Base-by-base conservation (phyloP, 176 grass and related monocot species). In the Aegilops umbellulata region DNA sequence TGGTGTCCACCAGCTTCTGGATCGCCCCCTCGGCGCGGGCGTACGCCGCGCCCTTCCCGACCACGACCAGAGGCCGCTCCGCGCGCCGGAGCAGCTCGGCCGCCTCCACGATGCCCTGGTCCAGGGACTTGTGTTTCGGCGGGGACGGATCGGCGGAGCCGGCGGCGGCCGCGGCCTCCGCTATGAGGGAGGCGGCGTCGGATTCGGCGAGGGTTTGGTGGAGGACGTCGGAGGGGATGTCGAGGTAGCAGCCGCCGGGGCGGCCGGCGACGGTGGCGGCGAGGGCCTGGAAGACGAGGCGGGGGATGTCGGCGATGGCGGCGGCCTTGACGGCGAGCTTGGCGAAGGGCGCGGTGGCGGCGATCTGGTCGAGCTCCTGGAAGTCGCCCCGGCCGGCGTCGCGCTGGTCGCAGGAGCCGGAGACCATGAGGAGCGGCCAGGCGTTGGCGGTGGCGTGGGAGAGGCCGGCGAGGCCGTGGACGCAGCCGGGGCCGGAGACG, bases 311-410 rank as follows among this genome's bases (percentile, higher is more conserved):
- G 64, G 63, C 44, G 38, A 98, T 88, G 34, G 78, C 24, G 27
- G 86, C 86, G 67, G 93, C 96, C 85, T 92, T 98, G 58, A 95
- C 82, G 60, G 94, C 90, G 66, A 92, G 81, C 90, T 95, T 98
- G 49, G 85, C 82, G 76, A 98, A 98, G 30, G 97, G 94, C 79
- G 81, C 91, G 66, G 94, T 91, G 19, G 94, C 88, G 10, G 90
- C 86, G 71, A 95, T 80, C 90, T 98, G 97, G 41, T 98, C 97
- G 67, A 98, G 84, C 87, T 98, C 97, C 94, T 98, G 92, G 86
- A 98, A 98, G 70, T 98, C 94, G 30, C 97, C 97, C 89, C 76
- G 88, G 26, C 94, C 94, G 63, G 84, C 83, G 65, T 98, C 94
- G 17, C 84, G 9, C 78, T 98, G 94, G 78, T 87, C 82, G 88